Conservation (phyloP, 768 basidiomycete genomes). For the Lactarius hatsudake region DNA sequence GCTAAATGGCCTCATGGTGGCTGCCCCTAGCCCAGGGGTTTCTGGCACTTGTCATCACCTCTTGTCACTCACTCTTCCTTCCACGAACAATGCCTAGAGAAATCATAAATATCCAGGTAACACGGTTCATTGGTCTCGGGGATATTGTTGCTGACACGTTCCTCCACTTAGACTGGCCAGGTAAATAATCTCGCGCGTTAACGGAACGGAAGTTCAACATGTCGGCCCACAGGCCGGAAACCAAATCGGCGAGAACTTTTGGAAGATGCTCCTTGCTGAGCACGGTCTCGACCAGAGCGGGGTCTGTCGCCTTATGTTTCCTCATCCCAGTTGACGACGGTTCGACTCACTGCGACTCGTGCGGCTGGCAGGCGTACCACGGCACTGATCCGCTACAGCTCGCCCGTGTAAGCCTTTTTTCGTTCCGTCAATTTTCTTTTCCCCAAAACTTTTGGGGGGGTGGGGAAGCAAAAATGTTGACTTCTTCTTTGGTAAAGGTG, state of each 20-base stretch:
- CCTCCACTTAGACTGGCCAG: constrained; percentile 62
- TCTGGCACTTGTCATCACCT: constrained; percentile 1
- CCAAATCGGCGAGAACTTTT: constrained; percentile 83
- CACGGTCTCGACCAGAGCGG: constrained; percentile 76
- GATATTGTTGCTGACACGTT: neutral
- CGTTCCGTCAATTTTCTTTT: neutral
- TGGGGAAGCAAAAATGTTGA: neutral
- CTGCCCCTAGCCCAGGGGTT: constrained; percentile 12
- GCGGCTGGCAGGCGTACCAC: constrained; percentile 43
- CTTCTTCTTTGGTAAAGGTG: constrained; percentile 43
- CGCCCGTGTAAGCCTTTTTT: constrained; percentile 49
- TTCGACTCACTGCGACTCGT: neutral
- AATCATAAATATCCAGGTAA: constrained; percentile 78
- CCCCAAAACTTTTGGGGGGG: neutral
- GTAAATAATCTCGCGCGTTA: constrained; percentile 39
- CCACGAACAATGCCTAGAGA: constrained; percentile 65
- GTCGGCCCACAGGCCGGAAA: constrained; percentile 55
- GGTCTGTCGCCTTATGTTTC: constrained; percentile 41
- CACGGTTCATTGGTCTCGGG: neutral
- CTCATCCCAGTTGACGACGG: neutral
- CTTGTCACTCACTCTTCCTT: constrained; percentile 2
- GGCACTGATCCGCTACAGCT: constrained; percentile 76
- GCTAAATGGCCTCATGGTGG: constrained; percentile 22
- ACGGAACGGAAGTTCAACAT: constrained; percentile 9
- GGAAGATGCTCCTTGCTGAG: constrained; percentile 83